Base-by-base conservation (phyloP, 1,284 basidiomycete species). In the Leccinum subatratum region DNA sequence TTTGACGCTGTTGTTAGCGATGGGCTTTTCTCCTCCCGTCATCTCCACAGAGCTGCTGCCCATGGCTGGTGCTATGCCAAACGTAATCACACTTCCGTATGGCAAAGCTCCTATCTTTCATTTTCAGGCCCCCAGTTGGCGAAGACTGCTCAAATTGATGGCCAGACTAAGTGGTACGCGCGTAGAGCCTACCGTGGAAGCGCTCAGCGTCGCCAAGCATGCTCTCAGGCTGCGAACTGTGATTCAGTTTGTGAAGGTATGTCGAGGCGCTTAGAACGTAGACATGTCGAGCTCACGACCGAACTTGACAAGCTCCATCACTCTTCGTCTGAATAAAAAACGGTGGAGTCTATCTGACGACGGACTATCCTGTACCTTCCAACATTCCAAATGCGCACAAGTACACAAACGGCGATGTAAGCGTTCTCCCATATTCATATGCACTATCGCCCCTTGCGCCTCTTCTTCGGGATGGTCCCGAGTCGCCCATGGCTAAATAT, bases 221-320 rank as follows among this genome's bases (percentile, higher is more conserved):
- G 83, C 86, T 7, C 79, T 89, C 66, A 83, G 82, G 67, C 77
- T 93, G 54, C 85, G 91, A 54, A 86, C 87, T 1, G 89, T 93
- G 0, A 78, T 93, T 64, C 90, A 92, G 71, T 91, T 92, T 71
- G 81, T 91, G 64, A 90, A 86, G 81, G 90, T 90, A 69, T 39
- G 63, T 62, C 61, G 59, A 39, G 30, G 45, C 64, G 28, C 54
- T 6, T 45, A 58, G 62, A 9, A 62, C n/a, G 48, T 34, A 56
- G 6, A 32, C 7, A 11, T 18, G 11, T 42, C 14, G 14, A 69
- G 51, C 63, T 68, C 30, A 69, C 56, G 28, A 9, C 37, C 5
- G 58, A 64, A 28, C 54, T 58, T 64, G 60, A 45, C n/a, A 66
- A 90, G 89, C 80, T 86, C 28, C 85, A 88, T 72, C 83, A 82